Conservation (phyloP, 768 basidiomycete genomes). For the Baorangia bicolor region DNA sequence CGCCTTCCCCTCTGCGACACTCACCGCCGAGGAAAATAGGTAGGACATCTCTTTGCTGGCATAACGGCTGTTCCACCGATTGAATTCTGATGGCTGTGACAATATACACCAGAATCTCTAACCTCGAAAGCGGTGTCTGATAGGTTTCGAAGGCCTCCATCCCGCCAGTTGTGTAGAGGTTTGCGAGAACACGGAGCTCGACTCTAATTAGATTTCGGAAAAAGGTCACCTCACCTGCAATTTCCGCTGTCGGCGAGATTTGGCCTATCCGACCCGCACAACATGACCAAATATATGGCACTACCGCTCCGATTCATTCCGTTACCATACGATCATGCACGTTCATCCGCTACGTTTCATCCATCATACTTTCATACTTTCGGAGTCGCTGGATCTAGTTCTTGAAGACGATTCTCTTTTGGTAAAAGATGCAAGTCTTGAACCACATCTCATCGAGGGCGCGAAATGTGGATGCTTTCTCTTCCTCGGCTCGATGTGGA, state of each 20-base stretch:
- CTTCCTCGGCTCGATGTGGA: no score
- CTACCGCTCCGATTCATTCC: neutral
- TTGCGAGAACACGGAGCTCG: neutral
- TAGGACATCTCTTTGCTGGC: constrained; percentile 98
- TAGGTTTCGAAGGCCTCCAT: constrained; percentile 74
- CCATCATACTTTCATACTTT: no score
- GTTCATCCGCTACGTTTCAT: no score
- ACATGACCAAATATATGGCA: neutral
- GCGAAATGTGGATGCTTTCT: no score
- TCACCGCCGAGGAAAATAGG: constrained; percentile 90
- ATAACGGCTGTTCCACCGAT: constrained; percentile 70
- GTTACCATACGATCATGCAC: no score
- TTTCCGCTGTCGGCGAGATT: no score
- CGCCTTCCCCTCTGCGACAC: constrained; percentile 23
- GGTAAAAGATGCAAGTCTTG: no score
- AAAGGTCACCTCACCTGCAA: neutral
- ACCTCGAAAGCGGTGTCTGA: constrained; percentile 83
- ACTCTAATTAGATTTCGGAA: constrained; percentile 6
- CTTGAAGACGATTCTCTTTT: no score
- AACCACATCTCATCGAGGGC: no score
- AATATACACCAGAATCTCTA: constrained; percentile 2
- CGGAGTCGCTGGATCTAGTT: no score
- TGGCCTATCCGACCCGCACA: neutral
- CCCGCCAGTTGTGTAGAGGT: neutral
- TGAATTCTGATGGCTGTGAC: neutral